phyloP scores from a whole-genome alignment of 164 flowering plant species.

The Macadamia integrifolia region DNA sequence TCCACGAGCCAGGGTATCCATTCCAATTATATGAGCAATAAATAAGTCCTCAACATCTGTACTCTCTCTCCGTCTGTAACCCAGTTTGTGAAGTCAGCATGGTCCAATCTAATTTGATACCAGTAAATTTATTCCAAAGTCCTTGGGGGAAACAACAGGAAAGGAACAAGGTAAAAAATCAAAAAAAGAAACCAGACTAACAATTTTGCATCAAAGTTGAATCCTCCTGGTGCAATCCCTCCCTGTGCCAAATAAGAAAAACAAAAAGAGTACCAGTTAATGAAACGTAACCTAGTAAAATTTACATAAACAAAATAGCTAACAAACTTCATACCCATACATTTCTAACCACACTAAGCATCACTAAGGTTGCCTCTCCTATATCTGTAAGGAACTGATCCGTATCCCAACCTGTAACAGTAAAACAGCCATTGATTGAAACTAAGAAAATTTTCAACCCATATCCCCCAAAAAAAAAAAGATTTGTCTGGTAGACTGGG shows the following conservation, averaged over 20 bases:
- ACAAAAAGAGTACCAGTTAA: background rate
- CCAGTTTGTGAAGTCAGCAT: background rate
- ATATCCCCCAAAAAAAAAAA: background rate
- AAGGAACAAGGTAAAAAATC: background rate
- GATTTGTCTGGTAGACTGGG: background rate
- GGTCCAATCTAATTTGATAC: too few species aligned
- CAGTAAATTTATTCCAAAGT: too few species aligned
- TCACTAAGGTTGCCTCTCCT: slow-evolving; percentile 82
- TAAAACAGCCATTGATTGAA: background rate
- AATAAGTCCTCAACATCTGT: slow-evolving; percentile 96
- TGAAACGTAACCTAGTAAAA: too few species aligned
- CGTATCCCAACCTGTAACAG: slow-evolving; percentile 87
- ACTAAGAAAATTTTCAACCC: background rate
- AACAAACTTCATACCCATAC: slow-evolving; percentile 35
- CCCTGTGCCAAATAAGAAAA: slow-evolving; percentile 43
- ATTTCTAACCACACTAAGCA: slow-evolving; percentile 81
- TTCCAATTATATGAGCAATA: slow-evolving; percentile 87
- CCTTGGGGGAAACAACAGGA: background rate
- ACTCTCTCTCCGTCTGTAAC: slow-evolving; percentile 86
- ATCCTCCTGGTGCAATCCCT: slow-evolving; percentile 96
- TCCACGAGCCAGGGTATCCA: slow-evolving; percentile 97
- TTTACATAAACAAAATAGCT: background rate
- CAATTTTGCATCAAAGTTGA: slow-evolving; percentile 98
- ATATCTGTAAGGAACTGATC: slow-evolving; percentile 93
- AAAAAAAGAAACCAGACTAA: slow-evolving; percentile 24